A percentile compares a stretch with the other conserved stretches of the same genome.
These are phyloP conservation scores for Colletotrichum karsti DNA, from an alignment of 2,329 filamentous ascomycete genomes.

Conservation along the genomic window DNA sequence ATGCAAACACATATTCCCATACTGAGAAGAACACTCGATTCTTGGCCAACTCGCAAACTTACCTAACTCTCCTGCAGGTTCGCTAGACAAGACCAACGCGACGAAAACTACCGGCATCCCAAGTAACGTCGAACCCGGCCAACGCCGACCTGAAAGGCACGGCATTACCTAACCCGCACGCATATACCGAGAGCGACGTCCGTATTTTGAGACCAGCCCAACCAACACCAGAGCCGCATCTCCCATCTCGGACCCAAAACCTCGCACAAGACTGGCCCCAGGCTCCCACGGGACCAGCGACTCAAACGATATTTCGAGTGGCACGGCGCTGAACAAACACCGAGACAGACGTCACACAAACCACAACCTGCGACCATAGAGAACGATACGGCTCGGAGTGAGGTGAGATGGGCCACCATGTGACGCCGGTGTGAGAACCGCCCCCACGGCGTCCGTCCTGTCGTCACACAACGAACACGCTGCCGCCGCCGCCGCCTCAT, in stretches of 20 bases:
- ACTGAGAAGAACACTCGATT: too few relatives aligned
- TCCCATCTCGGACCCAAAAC: too few relatives aligned
- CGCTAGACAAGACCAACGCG: too few relatives aligned
- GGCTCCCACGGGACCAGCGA: not conserved
- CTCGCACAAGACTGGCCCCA: not conserved
- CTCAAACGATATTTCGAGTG: too few relatives aligned
- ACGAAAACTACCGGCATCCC: not conserved
- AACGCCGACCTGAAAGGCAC: conserved; percentile 5
- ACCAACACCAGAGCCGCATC: not conserved
- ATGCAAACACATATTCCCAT: too few relatives aligned
- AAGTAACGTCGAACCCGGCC: not conserved
- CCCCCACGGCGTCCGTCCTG: not conserved
- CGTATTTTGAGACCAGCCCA: too few relatives aligned
- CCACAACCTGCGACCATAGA: not conserved
- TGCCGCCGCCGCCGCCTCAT: not conserved
- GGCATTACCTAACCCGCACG: not conserved
- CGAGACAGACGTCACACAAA: not conserved
- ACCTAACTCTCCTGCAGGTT: too few relatives aligned
- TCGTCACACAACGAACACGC: not conserved
- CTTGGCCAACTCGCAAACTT: too few relatives aligned
- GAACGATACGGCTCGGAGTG: not conserved
- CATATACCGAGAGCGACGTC: not conserved
- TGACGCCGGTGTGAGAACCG: not conserved
- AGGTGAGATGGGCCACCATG: not conserved
- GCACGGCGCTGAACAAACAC: not conserved